Base-by-base conservation (phyloP, 495 filamentous ascomycete genomes). In the Acidiella bohemica region DNA sequence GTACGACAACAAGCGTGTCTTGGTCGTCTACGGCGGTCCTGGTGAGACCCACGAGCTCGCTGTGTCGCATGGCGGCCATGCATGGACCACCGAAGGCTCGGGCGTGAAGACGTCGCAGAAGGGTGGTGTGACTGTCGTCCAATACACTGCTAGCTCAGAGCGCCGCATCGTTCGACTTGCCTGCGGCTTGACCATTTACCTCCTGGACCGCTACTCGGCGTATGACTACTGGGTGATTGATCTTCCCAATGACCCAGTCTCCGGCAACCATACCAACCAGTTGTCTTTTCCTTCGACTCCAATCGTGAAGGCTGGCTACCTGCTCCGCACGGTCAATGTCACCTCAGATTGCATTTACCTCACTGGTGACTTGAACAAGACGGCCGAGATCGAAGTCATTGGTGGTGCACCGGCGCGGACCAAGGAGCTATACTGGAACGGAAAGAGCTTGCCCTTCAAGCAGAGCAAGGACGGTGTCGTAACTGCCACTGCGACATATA, bases 201-300 rank as follows among this genome's bases (percentile, higher is more conserved):
- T 78, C 24, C 57, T 80, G 64, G 75, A 80, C 49, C 70, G 79
- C n/a, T 76, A 80, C 56, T 61, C 69, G n/a, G 79, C 76, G 0
- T 84, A 84, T 59, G 74, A 80, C 49, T 82, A 78, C 65, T 85
- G 79, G 80, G 67, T 71, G 10, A 69, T 76, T 1, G 63, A 80
- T 42, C 53, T 76, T 9, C 58, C 58, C 1, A 47, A 44, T 13
- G 57, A 63, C 16, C 11, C 33, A n/a, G 20, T 45, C 6, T 32
- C n/a, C 36, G 59, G 47, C 55, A 64, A 58, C 62, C 31, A 61
- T 60, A 13, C 47, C 9, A 44, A 37, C 21, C 26, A 27, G 11
- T 36, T 31, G 12, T 21, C 16, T 21, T 35, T 16, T 24, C 18
- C 19, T 12, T 32, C 62, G 0, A 67, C 71, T 0, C 59, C 82